Evolutionary conservation across 768 basidiomycete genomes (phyloP), one percentile per base, ranked within the genome.

Genomic region (Leucogyrophana mollusca): DNA sequence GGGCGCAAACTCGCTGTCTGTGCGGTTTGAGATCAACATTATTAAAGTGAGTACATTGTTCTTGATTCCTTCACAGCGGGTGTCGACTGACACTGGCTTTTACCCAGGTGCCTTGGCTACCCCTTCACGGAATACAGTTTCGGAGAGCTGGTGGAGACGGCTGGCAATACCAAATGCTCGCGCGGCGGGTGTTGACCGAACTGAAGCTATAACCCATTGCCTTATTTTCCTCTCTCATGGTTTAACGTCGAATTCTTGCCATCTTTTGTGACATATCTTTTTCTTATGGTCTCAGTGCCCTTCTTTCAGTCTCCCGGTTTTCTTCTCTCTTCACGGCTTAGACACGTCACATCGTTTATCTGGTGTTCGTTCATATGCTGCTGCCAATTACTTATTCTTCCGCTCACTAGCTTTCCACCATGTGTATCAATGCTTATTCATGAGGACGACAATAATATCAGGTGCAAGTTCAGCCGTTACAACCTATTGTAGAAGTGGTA

Each of bases 141-240:
- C 83, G 95, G 39, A 77, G 95, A 50, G 79, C 85, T 1, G 80
- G 88, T 21, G 94, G 94, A 1, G 90, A 95, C 54, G 90, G 87
- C 0, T 97, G 94, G 94, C 93, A 96, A 67, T 97, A 98, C 66
- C 92, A 94, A 63, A 93, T 93, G 90, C 78, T 98, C 33, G 94
- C 90, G 18, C 77, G 90, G 55, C 77, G 90, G 49, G 90, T 93
- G 33, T 68, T 93, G 56, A 93, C 90, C 32, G 90, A 93, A 65
- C 76, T 93, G 62, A 92, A 92, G 68, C 69, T 93, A 74, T 92
- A 69, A 80, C 56, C 40, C 46, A 52, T 22, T 43, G 41, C 20
- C 2, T 45, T 30, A 17, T 21, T 16, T 41, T 44, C 16, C 32
- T 50, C 45, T 45, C 38, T 33, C 18, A 21, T 40, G 37, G 34